Conservation (phyloP, 306 rosid species). For the Acmispon strigosus region DNA sequence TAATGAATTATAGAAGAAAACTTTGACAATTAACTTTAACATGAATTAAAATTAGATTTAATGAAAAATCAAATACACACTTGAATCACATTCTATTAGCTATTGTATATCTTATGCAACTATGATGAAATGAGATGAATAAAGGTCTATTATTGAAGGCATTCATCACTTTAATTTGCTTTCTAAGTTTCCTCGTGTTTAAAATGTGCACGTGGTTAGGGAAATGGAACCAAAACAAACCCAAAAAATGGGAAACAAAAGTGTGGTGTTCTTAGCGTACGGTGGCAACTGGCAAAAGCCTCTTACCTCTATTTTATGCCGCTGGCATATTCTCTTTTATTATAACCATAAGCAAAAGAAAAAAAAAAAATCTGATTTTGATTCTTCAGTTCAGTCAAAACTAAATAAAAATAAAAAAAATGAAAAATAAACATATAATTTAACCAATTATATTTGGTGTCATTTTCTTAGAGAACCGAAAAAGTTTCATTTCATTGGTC, state of each 20-base stretch:
- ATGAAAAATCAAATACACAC: no score
- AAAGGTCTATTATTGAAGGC: no score
- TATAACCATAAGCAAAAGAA: background rate
- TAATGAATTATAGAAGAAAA: no score
- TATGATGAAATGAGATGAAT: no score
- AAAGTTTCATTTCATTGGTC: constrained; percentile 8
- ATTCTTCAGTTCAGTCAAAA: constrained; percentile 17
- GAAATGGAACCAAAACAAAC: background rate
- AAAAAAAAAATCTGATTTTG: constrained; percentile 16
- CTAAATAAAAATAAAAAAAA: background rate
- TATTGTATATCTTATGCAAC: no score
- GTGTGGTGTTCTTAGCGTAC: constrained; percentile 3
- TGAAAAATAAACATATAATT: background rate
- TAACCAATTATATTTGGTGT: constrained; percentile 28
- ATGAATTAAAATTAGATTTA: no score
- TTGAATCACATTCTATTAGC: no score
- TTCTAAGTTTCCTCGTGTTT: background rate
- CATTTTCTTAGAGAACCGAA: constrained; percentile 24
- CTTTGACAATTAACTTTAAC: no score
- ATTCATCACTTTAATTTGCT: no score
- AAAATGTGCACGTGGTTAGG: constrained; percentile 25
- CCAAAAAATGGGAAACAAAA: constrained; percentile 23
- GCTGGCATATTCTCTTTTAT: constrained; percentile 29
- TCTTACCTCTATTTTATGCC: constrained; percentile 12
- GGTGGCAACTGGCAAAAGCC: constrained; percentile 15